Evolutionary conservation across 768 basidiomycete genomes (phyloP).

Genomic region (Suillus plorans): DNA sequence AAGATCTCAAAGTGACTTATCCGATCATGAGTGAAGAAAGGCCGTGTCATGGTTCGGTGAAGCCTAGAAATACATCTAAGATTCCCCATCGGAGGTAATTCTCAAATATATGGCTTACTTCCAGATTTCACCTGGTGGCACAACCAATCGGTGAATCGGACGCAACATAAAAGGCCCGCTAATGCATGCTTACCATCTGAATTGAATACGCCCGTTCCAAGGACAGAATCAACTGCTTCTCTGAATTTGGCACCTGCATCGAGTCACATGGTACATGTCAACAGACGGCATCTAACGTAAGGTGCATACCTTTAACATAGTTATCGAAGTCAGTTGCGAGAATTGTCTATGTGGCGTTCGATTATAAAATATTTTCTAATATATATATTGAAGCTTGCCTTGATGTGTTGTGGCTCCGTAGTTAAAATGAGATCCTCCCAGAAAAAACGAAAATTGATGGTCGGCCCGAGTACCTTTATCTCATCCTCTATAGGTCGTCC

Average conservation of each 20-base stretch:
- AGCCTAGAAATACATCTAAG: slow-evolving; percentile 37
- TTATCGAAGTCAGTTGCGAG: slow-evolving; percentile 43
- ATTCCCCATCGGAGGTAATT: background rate
- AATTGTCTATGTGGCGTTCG: slow-evolving; percentile 29
- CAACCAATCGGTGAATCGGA: slow-evolving; percentile 6
- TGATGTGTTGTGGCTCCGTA: slow-evolving; percentile 47
- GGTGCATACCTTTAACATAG: slow-evolving; percentile 41
- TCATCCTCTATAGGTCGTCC: slow-evolving; percentile 26
- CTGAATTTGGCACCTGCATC: slow-evolving; percentile 34
- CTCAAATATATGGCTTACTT: slow-evolving; percentile 41
- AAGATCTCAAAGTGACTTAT: slow-evolving; percentile 66
- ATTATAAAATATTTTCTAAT: background rate
- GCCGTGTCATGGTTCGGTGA: slow-evolving; percentile 67
- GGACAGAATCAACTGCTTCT: slow-evolving; percentile 29
- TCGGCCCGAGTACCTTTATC: slow-evolving; percentile 23
- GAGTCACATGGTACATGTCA: background rate
- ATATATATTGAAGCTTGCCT: slow-evolving; percentile 19
- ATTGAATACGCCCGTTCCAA: slow-evolving; percentile 59
- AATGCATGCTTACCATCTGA: slow-evolving; percentile 41
- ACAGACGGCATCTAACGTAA: background rate
- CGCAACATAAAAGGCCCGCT: background rate
- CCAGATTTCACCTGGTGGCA: slow-evolving; percentile 60
- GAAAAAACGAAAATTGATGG: slow-evolving; percentile 44
- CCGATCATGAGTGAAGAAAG: slow-evolving; percentile 65
- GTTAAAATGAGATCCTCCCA: slow-evolving; percentile 54